Evolutionary conservation across 2,329 filamentous ascomycete genomes (phyloP), one percentile per base, ranked within the genome.

Genomic region (Colletotrichum orbiculare): DNA sequence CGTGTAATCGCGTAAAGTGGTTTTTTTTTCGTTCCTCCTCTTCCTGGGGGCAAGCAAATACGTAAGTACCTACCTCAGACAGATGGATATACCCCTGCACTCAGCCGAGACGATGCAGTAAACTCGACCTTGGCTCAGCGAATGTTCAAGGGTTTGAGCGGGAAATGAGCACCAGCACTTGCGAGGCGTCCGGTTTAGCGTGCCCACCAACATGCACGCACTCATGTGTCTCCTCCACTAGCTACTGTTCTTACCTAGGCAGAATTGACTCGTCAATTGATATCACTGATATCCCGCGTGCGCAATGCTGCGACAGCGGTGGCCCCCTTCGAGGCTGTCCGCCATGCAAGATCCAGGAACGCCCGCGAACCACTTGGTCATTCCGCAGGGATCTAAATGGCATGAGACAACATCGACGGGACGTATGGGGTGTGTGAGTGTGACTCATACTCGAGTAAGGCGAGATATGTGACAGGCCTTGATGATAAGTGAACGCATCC

Each of bases 1-100:
- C 74, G 74, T 69, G 67, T 71, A 66, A 73, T 73, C 76, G 75
- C 75, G 75, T 78, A 77, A 76, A 77, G 75, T 77, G 75, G 74
- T 75, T 76, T 69, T 54, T 54, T 56, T 25, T 34, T 17, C 15
- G 52, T 58, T 41, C 54, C 43, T 17, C 46, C 64, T 53, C 46
- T 48, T 64, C 45, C 58, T 57, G 52, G 41, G 62, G 45, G 53
- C 65, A 65, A 74, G 60, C 70, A 25, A 25, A 25, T 25, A 5
- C 25, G 25, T 25, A 25, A 25, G 25, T 25, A 25, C 3, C 25
- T 25, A 25, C 4, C 25, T 25, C 25, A 25, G 25, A 25, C 25
- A 25, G 25, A 25, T 25, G 4, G 25, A 5, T 5, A 5, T 5
- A 72, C 69, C 73, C 73, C 69, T 75, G 63, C 62, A 63, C 57